Conservation (phyloP, 139 green algal genomes). For the Spirogloea muscicola region DNA sequence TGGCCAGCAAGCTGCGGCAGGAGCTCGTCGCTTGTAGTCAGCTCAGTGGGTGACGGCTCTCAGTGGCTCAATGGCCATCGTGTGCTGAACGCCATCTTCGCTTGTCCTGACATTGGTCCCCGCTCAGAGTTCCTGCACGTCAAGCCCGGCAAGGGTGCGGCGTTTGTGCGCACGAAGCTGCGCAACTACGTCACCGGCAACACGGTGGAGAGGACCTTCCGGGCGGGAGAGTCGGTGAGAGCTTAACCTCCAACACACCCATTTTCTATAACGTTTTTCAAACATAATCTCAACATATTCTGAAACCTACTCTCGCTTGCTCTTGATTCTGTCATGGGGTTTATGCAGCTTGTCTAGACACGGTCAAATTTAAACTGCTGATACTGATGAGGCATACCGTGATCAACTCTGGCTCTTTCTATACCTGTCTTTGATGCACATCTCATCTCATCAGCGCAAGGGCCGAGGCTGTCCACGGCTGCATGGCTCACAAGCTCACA, state of each 20-base stretch:
- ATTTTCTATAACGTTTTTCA: no score
- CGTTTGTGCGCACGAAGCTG: conserved; percentile 96
- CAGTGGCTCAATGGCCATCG: background rate
- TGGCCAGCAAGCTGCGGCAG: background rate
- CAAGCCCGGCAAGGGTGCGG: conserved; percentile 95
- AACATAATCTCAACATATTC: no score
- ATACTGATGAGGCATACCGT: no score
- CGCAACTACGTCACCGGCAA: conserved; percentile 91
- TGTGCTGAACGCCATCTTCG: background rate
- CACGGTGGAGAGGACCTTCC: conserved; percentile 91
- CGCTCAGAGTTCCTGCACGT: conserved; percentile 92
- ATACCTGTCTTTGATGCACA: no score
- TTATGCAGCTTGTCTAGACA: no score
- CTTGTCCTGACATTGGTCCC: background rate
- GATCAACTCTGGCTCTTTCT: no score
- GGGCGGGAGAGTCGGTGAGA: conserved; percentile 82
- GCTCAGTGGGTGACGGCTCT: background rate
- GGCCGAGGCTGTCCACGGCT: background rate
- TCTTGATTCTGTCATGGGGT: no score
- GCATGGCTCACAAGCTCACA: background rate
- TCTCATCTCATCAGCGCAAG: no score
- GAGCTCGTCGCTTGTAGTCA: background rate
- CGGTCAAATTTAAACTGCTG: no score
- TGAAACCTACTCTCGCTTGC: no score
- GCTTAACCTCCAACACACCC: no score